phyloP scores from a whole-genome alignment of 2,329 filamentous ascomycete species.

The Aspergillus transmontanensis region DNA sequence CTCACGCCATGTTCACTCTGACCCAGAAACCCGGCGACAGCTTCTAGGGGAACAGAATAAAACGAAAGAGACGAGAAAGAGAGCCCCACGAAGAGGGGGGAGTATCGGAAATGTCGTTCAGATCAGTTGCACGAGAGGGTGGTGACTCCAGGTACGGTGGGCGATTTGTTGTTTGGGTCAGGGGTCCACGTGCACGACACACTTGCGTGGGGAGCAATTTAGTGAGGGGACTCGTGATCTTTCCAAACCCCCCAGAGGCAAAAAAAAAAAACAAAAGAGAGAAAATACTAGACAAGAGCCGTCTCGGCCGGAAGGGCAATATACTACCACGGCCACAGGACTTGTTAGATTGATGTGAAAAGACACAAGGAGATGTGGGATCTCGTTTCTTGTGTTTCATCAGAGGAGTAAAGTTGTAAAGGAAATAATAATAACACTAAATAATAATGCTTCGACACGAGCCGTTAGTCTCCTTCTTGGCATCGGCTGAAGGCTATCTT shows the following conservation, averaged over 20 bases:
- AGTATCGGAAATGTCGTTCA: conserved; percentile 16
- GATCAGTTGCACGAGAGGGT: conserved; percentile 8
- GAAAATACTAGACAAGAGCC: not conserved
- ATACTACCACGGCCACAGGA: not conserved
- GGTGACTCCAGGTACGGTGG: conserved; percentile 1
- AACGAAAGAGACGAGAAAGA: conserved; percentile 19
- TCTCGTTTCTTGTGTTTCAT: conserved; percentile 1
- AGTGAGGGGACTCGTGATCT: conserved; percentile 8
- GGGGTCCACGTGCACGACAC: conserved; percentile 30
- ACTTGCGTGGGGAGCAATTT: conserved; percentile 12
- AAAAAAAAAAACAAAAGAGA: not conserved
- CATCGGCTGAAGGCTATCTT: conserved; percentile 10
- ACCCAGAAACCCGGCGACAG: conserved; percentile 13
- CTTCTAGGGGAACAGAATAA: conserved; percentile 6
- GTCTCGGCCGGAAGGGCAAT: not conserved
- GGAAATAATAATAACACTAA: not conserved
- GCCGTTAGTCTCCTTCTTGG: conserved; percentile 22
- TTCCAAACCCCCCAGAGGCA: conserved; percentile 1
- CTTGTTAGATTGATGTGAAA: not conserved
- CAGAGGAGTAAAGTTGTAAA: not conserved
- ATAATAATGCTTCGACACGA: conserved; percentile 15
- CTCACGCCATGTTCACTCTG: conserved; percentile 52
- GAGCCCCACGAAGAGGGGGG: conserved; percentile 29
- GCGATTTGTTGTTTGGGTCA: conserved; percentile 27
- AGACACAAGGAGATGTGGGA: not conserved